Conservation (phyloP, 495 filamentous ascomycete species). For the Lasiosphaeriaceae sp. region DNA sequence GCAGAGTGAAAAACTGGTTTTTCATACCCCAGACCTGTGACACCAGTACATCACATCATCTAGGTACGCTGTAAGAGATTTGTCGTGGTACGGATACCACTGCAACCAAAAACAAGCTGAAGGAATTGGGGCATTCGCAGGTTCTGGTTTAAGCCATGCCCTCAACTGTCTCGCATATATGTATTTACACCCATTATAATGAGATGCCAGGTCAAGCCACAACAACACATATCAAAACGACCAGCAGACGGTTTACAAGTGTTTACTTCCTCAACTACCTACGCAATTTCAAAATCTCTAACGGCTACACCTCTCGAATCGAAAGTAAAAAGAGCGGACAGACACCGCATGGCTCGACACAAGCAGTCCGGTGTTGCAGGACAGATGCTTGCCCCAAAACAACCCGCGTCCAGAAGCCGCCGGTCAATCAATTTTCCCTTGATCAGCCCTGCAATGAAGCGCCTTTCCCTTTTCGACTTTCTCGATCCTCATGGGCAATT, state of each 20-base stretch:
- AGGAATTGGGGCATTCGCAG: no score
- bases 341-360: slow-evolving; percentile 18
- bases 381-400: slow-evolving; percentile 8
- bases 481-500: slow-evolving; percentile 21
- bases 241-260: not conserved
- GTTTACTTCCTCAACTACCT: not conserved
- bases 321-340: slow-evolving; percentile 24
- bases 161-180: no score
- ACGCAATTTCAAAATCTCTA: slow-evolving; percentile 14
- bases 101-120: no score
- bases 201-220: no score
- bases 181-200: no score
- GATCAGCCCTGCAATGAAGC: slow-evolving; percentile 27
- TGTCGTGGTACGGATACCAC: no score
- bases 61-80: no score
- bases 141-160: no score
- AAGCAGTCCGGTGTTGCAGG: slow-evolving; percentile 2
- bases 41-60: no score
- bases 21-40: no score
- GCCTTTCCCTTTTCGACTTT: slow-evolving; percentile 17
- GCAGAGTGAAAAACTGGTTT: no score
- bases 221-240: no score
- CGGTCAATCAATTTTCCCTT: slow-evolving; percentile 12
- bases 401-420: slow-evolving; percentile 11
- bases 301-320: slow-evolving; percentile 11